Base-by-base conservation (phyloP, 257 asterid genomes). In the Jaltomata sinuosa region DNA sequence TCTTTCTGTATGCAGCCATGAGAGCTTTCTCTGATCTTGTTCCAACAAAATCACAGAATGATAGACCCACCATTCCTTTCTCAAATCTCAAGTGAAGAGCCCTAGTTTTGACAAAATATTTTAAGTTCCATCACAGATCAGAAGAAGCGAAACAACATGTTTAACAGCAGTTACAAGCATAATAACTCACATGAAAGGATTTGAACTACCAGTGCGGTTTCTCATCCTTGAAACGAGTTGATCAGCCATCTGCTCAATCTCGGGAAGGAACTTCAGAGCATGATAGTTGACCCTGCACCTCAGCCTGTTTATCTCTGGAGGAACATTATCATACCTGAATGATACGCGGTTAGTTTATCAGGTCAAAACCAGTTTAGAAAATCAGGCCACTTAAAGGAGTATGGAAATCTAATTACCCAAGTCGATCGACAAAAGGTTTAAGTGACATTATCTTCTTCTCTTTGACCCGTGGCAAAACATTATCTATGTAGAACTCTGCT, bases 61-160 rank as follows among this genome's bases (percentile, higher is more conserved):
- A 97, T 45, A 97, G 98, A 86, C 99, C 99, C 81, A 97, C 99
- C 99, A 97, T 97, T 87, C 99, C 99, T 91, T 97, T 97, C 89
- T 97, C 99, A 88, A 97, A 97, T 89, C 99, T 91, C 79, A 97
- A 87, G 88, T 97, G 99, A 90, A 97, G 98, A 88, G 99, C 99
- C 99, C 99, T 97, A 93, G 87, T 86, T 57, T 32, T 27, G 76
- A 69, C 50, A 84, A 64, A 49, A 81, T 19, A 53, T 8, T 31
- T 57, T 80, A 25, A 84, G 81, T 45, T 42, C 62, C 78, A 72
- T 81, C 72, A 40, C 16, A 57, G 79, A 69, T 71, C 83, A 55
- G 50, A 61, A 59, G 79, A 47, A 81, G 34, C 10, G n/a, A n/a
- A 31, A 78, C 59, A 61, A 57, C 77, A 84, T 47, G 53, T n/a